Evolutionary conservation across 2,329 filamentous ascomycete genomes (phyloP).

Genomic region (Hypoxylon rubiginosum): DNA sequence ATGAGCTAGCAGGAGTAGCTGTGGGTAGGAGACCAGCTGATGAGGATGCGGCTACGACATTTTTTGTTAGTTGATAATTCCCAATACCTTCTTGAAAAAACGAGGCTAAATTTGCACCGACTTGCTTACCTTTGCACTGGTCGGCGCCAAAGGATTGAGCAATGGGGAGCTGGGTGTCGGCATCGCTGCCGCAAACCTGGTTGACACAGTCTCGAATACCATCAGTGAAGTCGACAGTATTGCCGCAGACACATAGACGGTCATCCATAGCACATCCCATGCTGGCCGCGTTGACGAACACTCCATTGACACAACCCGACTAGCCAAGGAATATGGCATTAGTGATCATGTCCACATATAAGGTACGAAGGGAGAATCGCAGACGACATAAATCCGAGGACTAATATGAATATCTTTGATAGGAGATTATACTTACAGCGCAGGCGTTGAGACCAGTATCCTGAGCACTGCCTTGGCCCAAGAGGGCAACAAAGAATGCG

Average conservation of each 20-base stretch:
- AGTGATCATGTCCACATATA: conserved; percentile 24
- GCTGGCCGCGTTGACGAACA: conserved; percentile 38
- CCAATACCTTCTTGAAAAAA: not conserved
- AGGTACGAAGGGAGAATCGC: too few relatives aligned
- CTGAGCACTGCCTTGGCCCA: conserved; percentile 44
- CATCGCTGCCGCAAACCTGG: conserved; percentile 48
- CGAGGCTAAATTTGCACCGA: not conserved
- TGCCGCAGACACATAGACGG: conserved; percentile 58
- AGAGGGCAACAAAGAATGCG: conserved; percentile 27
- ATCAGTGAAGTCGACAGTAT: conserved; percentile 46
- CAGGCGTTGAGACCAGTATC: conserved; percentile 38
- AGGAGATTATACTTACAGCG: conserved; percentile 41
- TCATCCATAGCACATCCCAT: conserved; percentile 50
- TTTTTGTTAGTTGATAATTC: conserved; percentile 10
- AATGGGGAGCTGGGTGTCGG: conserved; percentile 49
- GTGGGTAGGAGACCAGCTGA: conserved; percentile 22
- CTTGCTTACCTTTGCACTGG: conserved; percentile 51
- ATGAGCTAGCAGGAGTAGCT: conserved; percentile 20
- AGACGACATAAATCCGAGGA: not conserved
- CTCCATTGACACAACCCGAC: conserved; percentile 49
- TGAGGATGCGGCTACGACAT: conserved; percentile 38
- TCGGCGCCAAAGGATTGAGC: conserved; percentile 44
- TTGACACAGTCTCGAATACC: conserved; percentile 59
- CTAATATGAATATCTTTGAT: not conserved
- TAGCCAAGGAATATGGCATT: conserved; percentile 25